Base-by-base conservation (phyloP, 1,284 basidiomycete genomes). In the Trichosporon sp. region DNA sequence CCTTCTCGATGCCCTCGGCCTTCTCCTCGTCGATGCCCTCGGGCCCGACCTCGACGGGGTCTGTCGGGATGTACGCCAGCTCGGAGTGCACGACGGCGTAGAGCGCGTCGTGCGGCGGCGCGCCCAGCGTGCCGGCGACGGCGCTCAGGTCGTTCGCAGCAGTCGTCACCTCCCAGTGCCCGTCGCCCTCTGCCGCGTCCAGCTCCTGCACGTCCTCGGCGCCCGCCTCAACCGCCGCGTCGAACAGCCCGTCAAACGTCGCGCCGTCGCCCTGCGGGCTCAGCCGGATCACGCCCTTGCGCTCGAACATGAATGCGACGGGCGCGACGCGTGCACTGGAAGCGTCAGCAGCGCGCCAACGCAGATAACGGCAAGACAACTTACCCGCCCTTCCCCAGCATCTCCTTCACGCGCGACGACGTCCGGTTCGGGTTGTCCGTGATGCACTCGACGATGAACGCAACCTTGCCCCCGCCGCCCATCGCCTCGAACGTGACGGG, bases 351-450 rank as follows among this genome's bases (percentile, higher is more conserved):
- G 12, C 23, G 62, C 23, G 8, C 7, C 4, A 53, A n/a, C 3
- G 32, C 9, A 64, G 47, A 62, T 25, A 29, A 27, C 27, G 7
- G 38, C 25, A 64, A 65, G 15, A 31, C 5, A 29, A 78, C 86
- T 69, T 72, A 92, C 92, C 86, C 85, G 75, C 90, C 85, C 42
- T 83, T 81, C 34, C 84, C 86, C 65, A 93, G 80, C 25, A 89
- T 85, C 70, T 89, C 87, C 62, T 88, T 88, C 60, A 93, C 83
- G 67, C 86, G 86, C 67, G 88, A 86, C 42, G 90, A 84, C 5
- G 91, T 92, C 51, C 91, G 87, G 66, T 89, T 89, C 31, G 86
- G 83, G 75, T 93, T 93, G 75, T 92, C 88, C 31, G 91, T 90
- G 60, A 89, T 78, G 77, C 90, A 92, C 81, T 93, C 92, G 78